phyloP scores from a whole-genome alignment of 176 grass and related monocot species.

The Zoysia pacifica region DNA sequence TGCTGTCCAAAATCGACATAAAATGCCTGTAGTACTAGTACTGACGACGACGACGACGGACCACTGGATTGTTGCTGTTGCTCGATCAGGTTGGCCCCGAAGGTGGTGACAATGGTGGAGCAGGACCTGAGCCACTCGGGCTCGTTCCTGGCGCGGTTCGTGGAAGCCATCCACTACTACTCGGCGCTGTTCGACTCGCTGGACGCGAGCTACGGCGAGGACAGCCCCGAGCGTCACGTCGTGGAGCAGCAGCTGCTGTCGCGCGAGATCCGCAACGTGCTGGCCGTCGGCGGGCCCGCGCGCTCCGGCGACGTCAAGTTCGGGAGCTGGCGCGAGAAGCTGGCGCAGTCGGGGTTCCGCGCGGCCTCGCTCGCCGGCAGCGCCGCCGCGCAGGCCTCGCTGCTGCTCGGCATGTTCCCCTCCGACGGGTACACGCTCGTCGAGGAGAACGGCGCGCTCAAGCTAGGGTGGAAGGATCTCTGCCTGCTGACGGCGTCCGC shows the following conservation, averaged over 20 bases:
- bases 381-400: slow-evolving; percentile 76
- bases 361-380: slow-evolving; percentile 70
- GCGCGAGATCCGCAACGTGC: slow-evolving; percentile 13
- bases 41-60: slow-evolving; percentile 10
- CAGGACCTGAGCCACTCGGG: slow-evolving; percentile 95
- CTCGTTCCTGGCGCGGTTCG: slow-evolving; percentile 85
- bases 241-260: slow-evolving; percentile 45
- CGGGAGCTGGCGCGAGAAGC: slow-evolving; percentile 85
- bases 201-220: slow-evolving; percentile 86
- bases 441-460: slow-evolving; percentile 81
- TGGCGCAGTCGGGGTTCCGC: slow-evolving; percentile 74
- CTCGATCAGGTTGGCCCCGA: slow-evolving; percentile 70
- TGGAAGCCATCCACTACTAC: slow-evolving; percentile 73
- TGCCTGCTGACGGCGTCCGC: slow-evolving; percentile 89
- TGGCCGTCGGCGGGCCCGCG: slow-evolving; percentile 74
- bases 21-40: too few species aligned
- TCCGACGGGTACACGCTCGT: slow-evolving; percentile 88
- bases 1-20: not conserved
- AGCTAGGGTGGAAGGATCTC: slow-evolving; percentile 94
- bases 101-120: slow-evolving; percentile 99
- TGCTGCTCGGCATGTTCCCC: slow-evolving; percentile 94
- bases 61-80: not conserved
- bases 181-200: slow-evolving; percentile 93
- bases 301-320: slow-evolving; percentile 79
- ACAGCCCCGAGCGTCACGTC: slow-evolving; percentile 76